A percentile compares a stretch with the other conserved stretches of the same genome.
phyloP scores from a whole-genome alignment of 2,329 filamentous ascomycete species.

The Scortechinia acanthostroma region DNA sequence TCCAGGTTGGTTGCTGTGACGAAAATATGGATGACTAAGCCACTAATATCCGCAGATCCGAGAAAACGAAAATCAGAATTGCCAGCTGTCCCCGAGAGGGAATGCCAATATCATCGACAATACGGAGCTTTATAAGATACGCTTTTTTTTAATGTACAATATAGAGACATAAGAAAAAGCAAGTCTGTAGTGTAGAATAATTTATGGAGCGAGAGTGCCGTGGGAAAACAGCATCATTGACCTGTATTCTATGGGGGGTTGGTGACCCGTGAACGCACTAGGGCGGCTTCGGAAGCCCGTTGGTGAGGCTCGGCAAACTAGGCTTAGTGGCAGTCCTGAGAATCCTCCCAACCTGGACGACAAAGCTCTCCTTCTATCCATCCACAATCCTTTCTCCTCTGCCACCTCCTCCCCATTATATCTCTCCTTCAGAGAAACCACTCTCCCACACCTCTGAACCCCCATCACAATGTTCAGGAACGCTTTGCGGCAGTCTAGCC shows the following conservation, averaged over 20 bases:
- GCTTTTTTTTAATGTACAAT: no score
- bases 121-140: no score
- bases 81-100: no score
- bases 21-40: conserved; percentile 22
- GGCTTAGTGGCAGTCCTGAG: conserved; percentile 26
- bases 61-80: conserved; percentile 21
- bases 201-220: no score
- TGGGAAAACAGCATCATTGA: no score
- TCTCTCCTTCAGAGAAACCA: conserved; percentile 37
- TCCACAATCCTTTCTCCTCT: conserved; percentile 26
- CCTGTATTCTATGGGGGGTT: no score
- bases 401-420: conserved; percentile 56
- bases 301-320: conserved; percentile 17
- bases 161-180: no score
- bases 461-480: conserved; percentile 84
- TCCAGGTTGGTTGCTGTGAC: conserved; percentile 21
- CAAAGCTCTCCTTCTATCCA: conserved; percentile 28
- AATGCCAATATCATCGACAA: no score
- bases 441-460: conserved; percentile 36
- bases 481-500: conserved; percentile 93
- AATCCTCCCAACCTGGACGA: conserved; percentile 25
- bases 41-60: conserved; percentile 22
- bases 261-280: conserved; percentile 18
- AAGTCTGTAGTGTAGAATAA: no score
- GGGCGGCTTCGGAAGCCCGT: conserved; percentile 24